Evolutionary conservation across 768 basidiomycete genomes (phyloP), one percentile per base, ranked within the genome.

Genomic region (Rubroboletus satanas): DNA sequence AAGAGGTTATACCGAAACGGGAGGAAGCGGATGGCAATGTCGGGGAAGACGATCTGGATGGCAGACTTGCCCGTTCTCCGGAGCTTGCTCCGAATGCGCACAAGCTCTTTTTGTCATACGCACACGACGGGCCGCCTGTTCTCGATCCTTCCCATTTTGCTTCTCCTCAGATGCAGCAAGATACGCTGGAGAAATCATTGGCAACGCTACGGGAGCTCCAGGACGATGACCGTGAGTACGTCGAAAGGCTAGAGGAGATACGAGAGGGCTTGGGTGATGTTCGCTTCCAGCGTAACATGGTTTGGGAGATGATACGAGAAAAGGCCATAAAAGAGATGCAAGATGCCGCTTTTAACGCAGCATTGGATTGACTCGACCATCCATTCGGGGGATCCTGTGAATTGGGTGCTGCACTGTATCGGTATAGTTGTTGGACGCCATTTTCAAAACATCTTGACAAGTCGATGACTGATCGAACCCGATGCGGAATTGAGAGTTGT

Each of bases 161-260:
- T 7, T 79, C 80, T 4, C 82, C 83, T 21, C 83, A 87, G 52
- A 78, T 81, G 73, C 88, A 90, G 60, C 70, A 82, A 54, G 85
- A 84, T 45, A 84, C 74, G 14, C 66, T 93, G 52, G 89, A 92
- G 65, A 91, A 89, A 66, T 83, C 86, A 14, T 61, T 93, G 36
- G 81, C 85, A 15, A 78, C 82, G 2, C 71, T 93, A 49, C 82
- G 87, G 49, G 92, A 94, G 61, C 74, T 94, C 21, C 87, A 90
- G 60, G 92, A 93, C 63, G 92, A 94, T 62, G 88, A 87, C 6
- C 77, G 90, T 43, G 92, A 93, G 69, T 94, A 93, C 65, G 83
- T 88, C 6, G 91, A 93, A 64, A 81, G 91, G 28, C 71, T 94
- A 51, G 82, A 88, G 63, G 92, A 94, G 67, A 89, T 94, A 51